These are phyloP conservation scores for Chytriomyces hyalinus DNA, from an alignment of 192 early-diverging fungal species.

Conservation along the genomic window DNA sequence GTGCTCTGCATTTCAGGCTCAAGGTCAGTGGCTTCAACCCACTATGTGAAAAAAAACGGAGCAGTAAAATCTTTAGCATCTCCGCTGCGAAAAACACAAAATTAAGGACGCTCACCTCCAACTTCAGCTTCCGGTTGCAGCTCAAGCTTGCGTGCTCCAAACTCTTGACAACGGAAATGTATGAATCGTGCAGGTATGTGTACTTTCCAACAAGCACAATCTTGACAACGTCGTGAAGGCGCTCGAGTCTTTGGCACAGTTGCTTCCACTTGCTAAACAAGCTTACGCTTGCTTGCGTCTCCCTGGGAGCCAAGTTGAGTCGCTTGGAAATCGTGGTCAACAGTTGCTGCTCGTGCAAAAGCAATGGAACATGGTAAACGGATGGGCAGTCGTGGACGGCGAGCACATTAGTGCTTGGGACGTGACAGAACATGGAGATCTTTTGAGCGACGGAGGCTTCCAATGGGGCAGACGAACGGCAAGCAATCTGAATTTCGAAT, in stretches of 20 bases:
- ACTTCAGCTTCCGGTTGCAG: constrained; percentile 78
- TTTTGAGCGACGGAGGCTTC: constrained; percentile 85
- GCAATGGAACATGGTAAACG: constrained; percentile 94
- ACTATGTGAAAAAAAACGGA: constrained; percentile 39
- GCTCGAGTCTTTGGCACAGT: constrained; percentile 74
- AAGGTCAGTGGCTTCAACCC: constrained; percentile 95
- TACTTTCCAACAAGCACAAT: constrained; percentile 98
- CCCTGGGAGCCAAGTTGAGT: constrained; percentile 74
- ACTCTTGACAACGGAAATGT: constrained; percentile 95
- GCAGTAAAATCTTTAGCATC: neutral
- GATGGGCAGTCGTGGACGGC: constrained; percentile 96
- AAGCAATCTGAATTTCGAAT: constrained; percentile 72
- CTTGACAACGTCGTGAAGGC: constrained; percentile 79
- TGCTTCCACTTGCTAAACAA: constrained; percentile 89
- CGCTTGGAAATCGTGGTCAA: constrained; percentile 81
- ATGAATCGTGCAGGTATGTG: constrained; percentile 94
- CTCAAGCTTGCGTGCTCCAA: constrained; percentile 92
- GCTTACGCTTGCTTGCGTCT: constrained; percentile 58
- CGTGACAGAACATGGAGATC: constrained; percentile 99
- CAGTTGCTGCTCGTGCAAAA: constrained; percentile 86
- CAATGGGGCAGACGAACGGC: constrained; percentile 84
- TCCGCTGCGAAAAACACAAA: neutral
- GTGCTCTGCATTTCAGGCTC: constrained; percentile 73
- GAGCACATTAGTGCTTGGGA: constrained; percentile 88
- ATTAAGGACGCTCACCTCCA: constrained; percentile 38